Evolutionary conservation across 2,329 filamentous ascomycete species (phyloP), one percentile per base, ranked within the genome.

Genomic region (Furcasterigmium sp.): DNA sequence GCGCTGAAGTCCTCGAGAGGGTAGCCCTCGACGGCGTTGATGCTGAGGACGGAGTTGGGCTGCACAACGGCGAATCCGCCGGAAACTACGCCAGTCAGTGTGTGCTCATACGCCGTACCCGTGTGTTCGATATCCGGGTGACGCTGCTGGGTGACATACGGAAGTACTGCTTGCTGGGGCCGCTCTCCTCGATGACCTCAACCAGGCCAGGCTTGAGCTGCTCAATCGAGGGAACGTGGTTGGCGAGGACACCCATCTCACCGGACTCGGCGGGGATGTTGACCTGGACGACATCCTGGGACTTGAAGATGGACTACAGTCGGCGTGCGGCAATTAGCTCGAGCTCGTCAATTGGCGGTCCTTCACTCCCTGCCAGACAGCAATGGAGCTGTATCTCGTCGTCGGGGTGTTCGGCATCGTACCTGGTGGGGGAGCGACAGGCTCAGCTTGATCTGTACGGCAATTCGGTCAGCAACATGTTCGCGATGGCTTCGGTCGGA

Each of bases 171-270:
- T 98, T 98, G 86, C 68, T 75, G 64, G 76, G 77, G 63, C 89
- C 87, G 63, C 74, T 80, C 80, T 98, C 93, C 78, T 97, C 91
- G 56, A 97, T 82, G 63, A 98, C 79, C 78, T 97, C 91, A 56
- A 98, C 80, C 56, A 97, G 74, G 62, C 93, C 93, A 49, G 93
- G 91, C 82, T 94, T 95, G 70, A 98, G 80, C 79, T 98, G 93
- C 80, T 98, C 93, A 64, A 98, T 97, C 50, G 91, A 90, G 53
- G 93, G 91, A 61, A 98, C 93, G 82, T 98, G 93, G 80, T 93
- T 94, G 68, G 93, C 93, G 65, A 98, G 86, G 60, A 98, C 85
- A 86, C 93, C 93, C 93, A 98, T 98, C 61, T 97, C 93, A 68
- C 93, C 93, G 51, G 91, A 94, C 70, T 95, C 93, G 63, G 93